phyloP scores from a whole-genome alignment of 345 rosid species.

The Salix brachista region DNA sequence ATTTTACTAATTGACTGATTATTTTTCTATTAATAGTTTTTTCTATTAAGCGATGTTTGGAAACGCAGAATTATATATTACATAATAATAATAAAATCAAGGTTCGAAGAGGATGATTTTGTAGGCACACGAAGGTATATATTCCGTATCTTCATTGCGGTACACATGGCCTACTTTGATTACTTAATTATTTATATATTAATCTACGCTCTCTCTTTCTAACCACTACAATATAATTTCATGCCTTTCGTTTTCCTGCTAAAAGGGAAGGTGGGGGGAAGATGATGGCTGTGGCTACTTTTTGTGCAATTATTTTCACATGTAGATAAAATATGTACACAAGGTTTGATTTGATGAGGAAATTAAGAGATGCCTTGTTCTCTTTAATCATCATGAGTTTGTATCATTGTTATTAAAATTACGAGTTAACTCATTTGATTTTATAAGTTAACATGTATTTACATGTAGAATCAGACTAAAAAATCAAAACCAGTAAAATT shows the following conservation, averaged over 20 bases:
- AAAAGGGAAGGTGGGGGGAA: background rate
- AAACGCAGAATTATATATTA: background rate
- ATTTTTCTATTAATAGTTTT: background rate
- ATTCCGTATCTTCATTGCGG: conserved; percentile 10
- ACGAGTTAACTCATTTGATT: too few species aligned
- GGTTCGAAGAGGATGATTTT: background rate
- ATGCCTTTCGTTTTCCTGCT: background rate
- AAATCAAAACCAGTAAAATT: too few species aligned
- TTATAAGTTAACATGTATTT: too few species aligned
- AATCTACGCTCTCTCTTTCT: background rate
- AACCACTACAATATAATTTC: conserved; percentile 3
- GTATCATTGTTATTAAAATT: too few species aligned
- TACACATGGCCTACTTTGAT: background rate
- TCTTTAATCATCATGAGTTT: too few species aligned
- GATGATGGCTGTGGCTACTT: too few species aligned
- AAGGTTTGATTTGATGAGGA: too few species aligned
- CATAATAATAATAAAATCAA: background rate
- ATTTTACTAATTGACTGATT: too few species aligned
- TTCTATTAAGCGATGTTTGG: background rate
- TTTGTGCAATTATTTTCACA: too few species aligned
- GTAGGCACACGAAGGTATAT: conserved; percentile 20
- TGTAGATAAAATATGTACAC: too few species aligned
- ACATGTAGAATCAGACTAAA: too few species aligned
- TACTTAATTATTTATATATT: background rate
- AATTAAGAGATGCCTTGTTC: too few species aligned